A percentile compares a stretch with the other conserved stretches of the same genome.
Conservation (phyloP, 2,329 filamentous ascomycete species). For the Neofusicoccum sp. region DNA sequence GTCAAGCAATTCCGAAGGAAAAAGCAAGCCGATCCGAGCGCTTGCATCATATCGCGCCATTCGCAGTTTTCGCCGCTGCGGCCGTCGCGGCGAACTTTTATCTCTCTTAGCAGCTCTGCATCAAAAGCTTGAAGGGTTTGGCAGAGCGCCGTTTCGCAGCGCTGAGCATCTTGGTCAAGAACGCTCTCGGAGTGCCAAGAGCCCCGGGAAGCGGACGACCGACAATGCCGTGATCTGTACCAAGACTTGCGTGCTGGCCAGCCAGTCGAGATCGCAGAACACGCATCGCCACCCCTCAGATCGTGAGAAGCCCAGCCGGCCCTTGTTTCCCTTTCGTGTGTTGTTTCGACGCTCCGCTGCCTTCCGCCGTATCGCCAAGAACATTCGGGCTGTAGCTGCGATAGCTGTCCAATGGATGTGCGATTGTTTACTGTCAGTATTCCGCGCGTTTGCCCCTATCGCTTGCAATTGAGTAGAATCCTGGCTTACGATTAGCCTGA, state of each 20-base stretch:
- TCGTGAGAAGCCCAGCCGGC: background rate
- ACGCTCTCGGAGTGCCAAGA: slow-evolving; percentile 1
- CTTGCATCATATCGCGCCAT: slow-evolving; percentile 16
- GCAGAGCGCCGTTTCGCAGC: background rate
- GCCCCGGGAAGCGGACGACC: background rate
- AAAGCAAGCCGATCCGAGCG: background rate
- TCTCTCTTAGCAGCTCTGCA: background rate
- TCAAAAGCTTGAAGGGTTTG: slow-evolving; percentile 5
- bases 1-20: background rate
- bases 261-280: background rate
- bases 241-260: slow-evolving; percentile 14
- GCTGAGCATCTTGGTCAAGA: background rate
- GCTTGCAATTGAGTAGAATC: background rate
- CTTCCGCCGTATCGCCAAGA: background rate
- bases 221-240: slow-evolving; percentile 7
- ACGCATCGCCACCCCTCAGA: background rate
- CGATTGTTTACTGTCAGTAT: background rate
- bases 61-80: background rate
- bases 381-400: background rate
- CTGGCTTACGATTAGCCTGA: background rate
- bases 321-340: background rate
- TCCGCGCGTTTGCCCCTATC: background rate
- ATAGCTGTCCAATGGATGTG: background rate
- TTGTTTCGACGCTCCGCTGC: background rate
- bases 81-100: background rate